These are phyloP conservation scores for Prunus mume DNA, from an alignment of 306 rosid species.

Conservation along the genomic window DNA sequence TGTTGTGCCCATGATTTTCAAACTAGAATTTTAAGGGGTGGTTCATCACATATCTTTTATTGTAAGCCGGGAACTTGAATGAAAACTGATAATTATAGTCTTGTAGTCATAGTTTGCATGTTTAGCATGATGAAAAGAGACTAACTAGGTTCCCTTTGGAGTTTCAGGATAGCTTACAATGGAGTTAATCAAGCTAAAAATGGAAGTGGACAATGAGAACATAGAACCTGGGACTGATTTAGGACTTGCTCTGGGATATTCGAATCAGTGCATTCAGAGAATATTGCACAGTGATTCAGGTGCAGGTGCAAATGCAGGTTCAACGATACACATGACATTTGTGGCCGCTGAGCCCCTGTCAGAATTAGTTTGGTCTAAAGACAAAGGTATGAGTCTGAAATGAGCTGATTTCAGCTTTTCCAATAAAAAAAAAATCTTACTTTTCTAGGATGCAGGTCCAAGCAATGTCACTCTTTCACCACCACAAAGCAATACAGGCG, in stretches of 20 bases:
- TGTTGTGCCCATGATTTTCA: background rate
- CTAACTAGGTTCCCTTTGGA: conserved; percentile 26
- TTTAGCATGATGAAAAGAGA: background rate
- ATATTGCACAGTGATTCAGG: conserved; percentile 43
- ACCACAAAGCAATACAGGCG: conserved; percentile 33
- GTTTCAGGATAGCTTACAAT: conserved; percentile 42
- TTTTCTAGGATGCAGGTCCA: conserved; percentile 45
- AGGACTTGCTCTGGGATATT: conserved; percentile 44
- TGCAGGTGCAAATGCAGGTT: conserved; percentile 99
- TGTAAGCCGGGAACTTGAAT: background rate
- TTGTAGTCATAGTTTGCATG: background rate
- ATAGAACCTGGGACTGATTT: conserved; percentile 51
- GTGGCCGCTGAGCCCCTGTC: conserved; percentile 58
- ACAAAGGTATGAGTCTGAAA: conserved; percentile 59
- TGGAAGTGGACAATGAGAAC: conserved; percentile 50
- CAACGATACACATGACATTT: conserved; percentile 42
- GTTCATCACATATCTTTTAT: background rate
- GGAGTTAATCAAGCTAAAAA: conserved; percentile 38
- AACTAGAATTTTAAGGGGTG: background rate
- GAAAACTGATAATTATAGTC: background rate
- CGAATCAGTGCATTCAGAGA: conserved; percentile 34
- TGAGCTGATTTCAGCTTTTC: conserved; percentile 54
- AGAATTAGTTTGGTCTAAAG: conserved; percentile 92
- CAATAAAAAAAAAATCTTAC: conserved; percentile 34
- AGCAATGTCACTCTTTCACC: conserved; percentile 54